These are phyloP conservation scores for Knufia fluminis DNA, from an alignment of 2,329 filamentous ascomycete genomes.

Conservation along the genomic window DNA sequence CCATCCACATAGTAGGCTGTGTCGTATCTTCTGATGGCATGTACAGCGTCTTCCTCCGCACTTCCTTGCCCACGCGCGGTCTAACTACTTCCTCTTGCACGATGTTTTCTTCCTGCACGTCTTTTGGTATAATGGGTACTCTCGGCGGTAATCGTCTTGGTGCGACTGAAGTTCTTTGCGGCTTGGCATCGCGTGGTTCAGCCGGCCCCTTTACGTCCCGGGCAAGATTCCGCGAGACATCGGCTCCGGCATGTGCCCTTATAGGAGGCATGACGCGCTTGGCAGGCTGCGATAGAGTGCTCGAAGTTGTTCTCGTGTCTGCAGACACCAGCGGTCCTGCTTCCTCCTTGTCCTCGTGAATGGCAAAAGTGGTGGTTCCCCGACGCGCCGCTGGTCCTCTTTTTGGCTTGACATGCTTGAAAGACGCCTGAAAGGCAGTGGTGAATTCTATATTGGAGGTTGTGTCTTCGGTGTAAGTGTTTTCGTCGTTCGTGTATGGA, in stretches of 20 bases:
- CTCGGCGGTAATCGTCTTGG: background rate
- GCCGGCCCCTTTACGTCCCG: background rate
- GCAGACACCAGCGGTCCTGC: background rate
- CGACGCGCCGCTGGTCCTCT: conserved; percentile 25
- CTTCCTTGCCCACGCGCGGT: conserved; percentile 11
- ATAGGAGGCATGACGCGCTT: conserved; percentile 22
- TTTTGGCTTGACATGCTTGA: conserved; percentile 21
- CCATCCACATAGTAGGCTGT: conserved; percentile 36
- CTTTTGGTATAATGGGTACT: background rate
- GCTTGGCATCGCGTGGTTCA: background rate
- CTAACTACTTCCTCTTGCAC: background rate
- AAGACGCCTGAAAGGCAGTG: conserved; percentile 29
- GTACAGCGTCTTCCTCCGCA: conserved; percentile 33
- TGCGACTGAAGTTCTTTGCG: background rate
- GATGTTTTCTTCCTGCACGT: background rate
- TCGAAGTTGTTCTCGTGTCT: conserved; percentile 6
- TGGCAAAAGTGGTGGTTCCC: conserved; percentile 27
- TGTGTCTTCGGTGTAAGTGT: conserved; percentile 24
- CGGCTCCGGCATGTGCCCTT: conserved; percentile 34
- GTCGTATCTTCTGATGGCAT: conserved; percentile 36
- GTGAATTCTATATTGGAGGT: conserved; percentile 35
- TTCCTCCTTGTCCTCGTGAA: conserved; percentile 29
- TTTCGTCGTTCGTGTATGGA: background rate
- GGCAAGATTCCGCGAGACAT: background rate
- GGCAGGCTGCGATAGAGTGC: conserved; percentile 10